A percentile compares a stretch with the other conserved stretches of the same genome.
Evolutionary conservation across 345 rosid genomes (phyloP).

Genomic region (Psidium guajava): DNA sequence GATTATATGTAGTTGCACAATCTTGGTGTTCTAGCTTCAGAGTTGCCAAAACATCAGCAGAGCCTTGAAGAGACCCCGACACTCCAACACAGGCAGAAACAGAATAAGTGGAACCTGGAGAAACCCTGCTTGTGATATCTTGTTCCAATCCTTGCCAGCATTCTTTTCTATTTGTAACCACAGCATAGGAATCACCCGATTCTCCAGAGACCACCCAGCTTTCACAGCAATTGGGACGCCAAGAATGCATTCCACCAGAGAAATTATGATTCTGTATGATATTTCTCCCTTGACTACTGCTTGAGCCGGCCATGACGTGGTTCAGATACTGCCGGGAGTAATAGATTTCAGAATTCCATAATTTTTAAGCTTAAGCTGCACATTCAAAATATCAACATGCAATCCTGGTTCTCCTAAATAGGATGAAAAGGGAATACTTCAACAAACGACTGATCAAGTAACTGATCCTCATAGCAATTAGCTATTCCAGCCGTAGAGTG

Average conservation of each 20-base stretch:
- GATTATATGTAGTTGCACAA: conserved; percentile 38
- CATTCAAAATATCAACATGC: background rate
- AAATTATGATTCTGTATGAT: conserved; percentile 67
- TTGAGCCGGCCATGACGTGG: conserved; percentile 15
- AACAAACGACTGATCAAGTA: background rate
- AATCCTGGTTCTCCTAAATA: background rate
- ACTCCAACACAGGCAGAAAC: conserved; percentile 72
- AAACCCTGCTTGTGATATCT: conserved; percentile 62
- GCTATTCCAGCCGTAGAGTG: background rate
- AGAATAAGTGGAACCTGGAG: conserved; percentile 40
- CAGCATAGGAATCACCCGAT: conserved; percentile 41
- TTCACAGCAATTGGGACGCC: conserved; percentile 72
- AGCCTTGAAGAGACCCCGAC: conserved; percentile 43
- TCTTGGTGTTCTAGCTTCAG: conserved; percentile 46
- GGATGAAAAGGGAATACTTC: background rate
- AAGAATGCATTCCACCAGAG: conserved; percentile 53
- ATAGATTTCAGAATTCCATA: background rate
- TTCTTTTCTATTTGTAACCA: conserved; percentile 67
- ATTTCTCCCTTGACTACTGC: conserved; percentile 10
- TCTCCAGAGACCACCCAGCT: conserved; percentile 46
- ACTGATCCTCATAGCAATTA: background rate
- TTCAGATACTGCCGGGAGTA: conserved; percentile 11
- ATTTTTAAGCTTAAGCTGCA: background rate
- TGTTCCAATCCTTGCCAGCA: conserved; percentile 96
- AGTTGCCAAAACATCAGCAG: conserved; percentile 68